Evolutionary conservation across 2,329 filamentous ascomycete genomes (phyloP), one percentile per base, ranked within the genome.

Genomic region (Monosporascus sp.): DNA sequence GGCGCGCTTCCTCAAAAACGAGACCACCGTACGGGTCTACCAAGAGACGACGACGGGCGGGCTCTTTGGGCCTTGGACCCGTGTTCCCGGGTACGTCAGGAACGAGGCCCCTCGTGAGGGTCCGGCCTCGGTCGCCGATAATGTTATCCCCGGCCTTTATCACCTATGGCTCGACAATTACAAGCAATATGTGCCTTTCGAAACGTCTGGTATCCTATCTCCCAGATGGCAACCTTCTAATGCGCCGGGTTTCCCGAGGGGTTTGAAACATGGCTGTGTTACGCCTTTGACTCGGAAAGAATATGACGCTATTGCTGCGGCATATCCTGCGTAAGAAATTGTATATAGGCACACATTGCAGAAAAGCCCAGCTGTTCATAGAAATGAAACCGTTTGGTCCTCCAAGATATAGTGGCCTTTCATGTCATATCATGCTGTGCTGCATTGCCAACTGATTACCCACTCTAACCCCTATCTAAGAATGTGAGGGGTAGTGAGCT

Each of bases 1-100:
- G 45, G 72, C 70, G 0, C 72, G 78, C 6, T 80, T 80, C 64
- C 60, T 78, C 50, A 80, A 80, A 62, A 77, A 80, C 58, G 76
- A 79, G 60, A 72, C 73, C 0, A 71, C 69, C 2, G 72, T 73
- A 38, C 71, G 73, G n/a, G 72, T 81, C 3, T 80, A 75, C 54
- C 72, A 74, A 41, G 77, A 80, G 57, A 68, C 68, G 8, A 73
- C 70, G 1, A 70, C 72, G 0, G 66, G 55, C 0, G 78, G 78
- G 0, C 58, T 80, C 0, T 79, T 80, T 48, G 76, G 77, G 3
- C 72, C 65, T 0, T 80, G 77, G 77, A 72, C 67, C 3, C 65
- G 74, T 3, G 66, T 75, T 2, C 63, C 63, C 1, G 70, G 66
- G 3, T 70, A 69, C 28, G 70, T 73, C 3, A 56, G 63, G 1